Percentiles rank a stretch among this genome's conserved stretches.
Evolutionary conservation across 208 protist genomes (phyloP).

Genomic region (Wallacemonas sp.): DNA sequence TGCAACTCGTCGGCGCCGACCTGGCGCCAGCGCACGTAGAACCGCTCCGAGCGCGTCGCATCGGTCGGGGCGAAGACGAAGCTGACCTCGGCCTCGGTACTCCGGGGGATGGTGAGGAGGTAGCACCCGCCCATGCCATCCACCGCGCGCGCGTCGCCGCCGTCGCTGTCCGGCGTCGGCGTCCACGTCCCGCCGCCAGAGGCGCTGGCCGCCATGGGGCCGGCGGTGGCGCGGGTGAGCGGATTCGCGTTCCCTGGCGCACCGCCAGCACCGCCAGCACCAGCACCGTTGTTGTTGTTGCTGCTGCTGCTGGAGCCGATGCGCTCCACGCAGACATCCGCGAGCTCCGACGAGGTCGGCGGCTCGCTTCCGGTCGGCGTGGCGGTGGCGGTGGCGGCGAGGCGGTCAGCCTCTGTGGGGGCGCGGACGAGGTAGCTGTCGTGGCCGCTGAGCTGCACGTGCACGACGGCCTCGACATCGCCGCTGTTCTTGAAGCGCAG

Average conservation of each 20-base stretch:
- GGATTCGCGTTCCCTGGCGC: not conserved
- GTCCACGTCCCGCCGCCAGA: not conserved
- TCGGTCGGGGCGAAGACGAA: slow-evolving; percentile 35
- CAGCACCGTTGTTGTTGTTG: not conserved
- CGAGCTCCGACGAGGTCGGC: not conserved
- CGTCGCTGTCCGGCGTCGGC: slow-evolving; percentile 2
- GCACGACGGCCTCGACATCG: slow-evolving; percentile 79
- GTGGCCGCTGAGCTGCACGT: slow-evolving; percentile 68
- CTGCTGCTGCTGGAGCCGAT: not conserved
- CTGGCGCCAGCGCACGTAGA: slow-evolving; percentile 67
- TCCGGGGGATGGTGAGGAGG: slow-evolving; percentile 33
- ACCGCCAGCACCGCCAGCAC: not conserved
- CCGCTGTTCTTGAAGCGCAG: slow-evolving; percentile 81
- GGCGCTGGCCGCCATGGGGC: not conserved
- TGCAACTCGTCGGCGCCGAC: slow-evolving; percentile 72
- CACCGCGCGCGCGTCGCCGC: not conserved
- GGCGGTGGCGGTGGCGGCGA: slow-evolving; percentile 14
- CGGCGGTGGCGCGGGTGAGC: no score
- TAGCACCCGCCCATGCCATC: slow-evolving; percentile 11
- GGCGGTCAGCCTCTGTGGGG: not conserved
- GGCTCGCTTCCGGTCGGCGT: slow-evolving; percentile 17
- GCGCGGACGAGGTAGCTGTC: slow-evolving; percentile 33
- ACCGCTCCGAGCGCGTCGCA: slow-evolving; percentile 21
- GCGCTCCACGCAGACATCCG: slow-evolving; percentile 4
- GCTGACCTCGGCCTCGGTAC: slow-evolving; percentile 27